Percentiles rank a stretch among this genome's conserved stretches.
Evolutionary conservation across 2,329 filamentous ascomycete genomes (phyloP).

Genomic region (Phaeomoniella chlamydospora): DNA sequence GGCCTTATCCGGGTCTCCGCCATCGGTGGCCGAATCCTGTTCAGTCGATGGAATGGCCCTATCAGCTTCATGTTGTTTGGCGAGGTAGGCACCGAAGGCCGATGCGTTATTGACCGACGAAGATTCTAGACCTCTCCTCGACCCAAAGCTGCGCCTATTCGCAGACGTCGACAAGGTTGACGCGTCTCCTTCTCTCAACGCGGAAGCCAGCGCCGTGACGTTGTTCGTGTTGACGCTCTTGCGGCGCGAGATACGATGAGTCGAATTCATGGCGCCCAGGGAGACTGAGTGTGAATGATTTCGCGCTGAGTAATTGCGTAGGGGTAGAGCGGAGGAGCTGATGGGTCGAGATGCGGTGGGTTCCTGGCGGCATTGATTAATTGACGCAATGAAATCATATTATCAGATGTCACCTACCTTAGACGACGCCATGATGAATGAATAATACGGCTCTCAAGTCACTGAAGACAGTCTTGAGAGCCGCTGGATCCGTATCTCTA

Average conservation of each 20-base stretch:
- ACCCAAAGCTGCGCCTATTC: conserved; percentile 53
- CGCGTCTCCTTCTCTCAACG: conserved; percentile 51
- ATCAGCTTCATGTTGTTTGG: conserved; percentile 14
- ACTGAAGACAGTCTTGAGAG: neutral
- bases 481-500: neutral
- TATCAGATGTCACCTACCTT: neutral
- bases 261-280: conserved; percentile 59
- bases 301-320: conserved; percentile 53
- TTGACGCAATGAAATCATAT: too few relatives aligned
- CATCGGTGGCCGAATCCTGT: conserved; percentile 19
- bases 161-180: conserved; percentile 42
- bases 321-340: conserved; percentile 45
- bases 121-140: conserved; percentile 32
- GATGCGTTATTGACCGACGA: conserved; percentile 23
- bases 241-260: conserved; percentile 76
- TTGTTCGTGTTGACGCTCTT: conserved; percentile 80
- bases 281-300: conserved; percentile 73
- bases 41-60: conserved; percentile 21
- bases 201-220: conserved; percentile 51
- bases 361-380: too few relatives aligned
- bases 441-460: neutral
- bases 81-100: conserved; percentile 26
- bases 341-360: conserved; percentile 50
- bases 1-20: conserved; percentile 23
- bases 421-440: neutral